Evolutionary conservation across 768 basidiomycete genomes (phyloP).

Genomic region (Leccinum broughii): DNA sequence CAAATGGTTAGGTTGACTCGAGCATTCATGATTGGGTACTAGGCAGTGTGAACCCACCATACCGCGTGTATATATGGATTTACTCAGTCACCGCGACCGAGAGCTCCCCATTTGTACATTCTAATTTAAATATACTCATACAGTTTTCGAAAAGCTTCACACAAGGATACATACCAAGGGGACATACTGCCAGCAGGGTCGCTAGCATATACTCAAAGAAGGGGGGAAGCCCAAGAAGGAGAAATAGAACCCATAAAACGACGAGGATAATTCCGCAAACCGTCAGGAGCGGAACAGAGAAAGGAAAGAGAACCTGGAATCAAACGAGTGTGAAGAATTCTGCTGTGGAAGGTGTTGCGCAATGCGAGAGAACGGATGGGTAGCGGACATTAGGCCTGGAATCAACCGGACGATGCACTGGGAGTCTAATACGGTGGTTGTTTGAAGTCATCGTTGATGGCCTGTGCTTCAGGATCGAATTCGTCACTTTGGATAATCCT

Average conservation of each 20-base stretch:
- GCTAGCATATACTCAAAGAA: background rate
- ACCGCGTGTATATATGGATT: background rate
- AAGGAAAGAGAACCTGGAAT: constrained; percentile 1
- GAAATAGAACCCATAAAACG: background rate
- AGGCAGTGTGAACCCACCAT: background rate
- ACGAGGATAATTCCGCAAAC: background rate
- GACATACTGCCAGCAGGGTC: background rate
- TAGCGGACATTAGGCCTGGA: background rate
- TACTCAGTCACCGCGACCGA: background rate
- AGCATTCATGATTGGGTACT: constrained; percentile 7
- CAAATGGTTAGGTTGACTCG: constrained; percentile 38
- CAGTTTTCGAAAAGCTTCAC: background rate
- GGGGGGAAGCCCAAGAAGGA: constrained; percentile 2
- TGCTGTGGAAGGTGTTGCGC: background rate
- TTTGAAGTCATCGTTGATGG: constrained; percentile 64
- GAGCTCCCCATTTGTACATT: constrained; percentile 6
- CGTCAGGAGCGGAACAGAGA: background rate
- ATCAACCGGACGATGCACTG: background rate
- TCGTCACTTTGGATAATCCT: constrained; percentile 44
- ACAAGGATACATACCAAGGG: background rate
- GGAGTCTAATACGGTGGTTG: constrained; percentile 43
- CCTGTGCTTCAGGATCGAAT: constrained; percentile 61
- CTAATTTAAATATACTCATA: background rate
- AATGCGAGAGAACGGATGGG: background rate
- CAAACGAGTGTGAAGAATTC: background rate